phyloP scores from a whole-genome alignment of 1,139 yeast species.

The Yamadazyma mexicana region DNA sequence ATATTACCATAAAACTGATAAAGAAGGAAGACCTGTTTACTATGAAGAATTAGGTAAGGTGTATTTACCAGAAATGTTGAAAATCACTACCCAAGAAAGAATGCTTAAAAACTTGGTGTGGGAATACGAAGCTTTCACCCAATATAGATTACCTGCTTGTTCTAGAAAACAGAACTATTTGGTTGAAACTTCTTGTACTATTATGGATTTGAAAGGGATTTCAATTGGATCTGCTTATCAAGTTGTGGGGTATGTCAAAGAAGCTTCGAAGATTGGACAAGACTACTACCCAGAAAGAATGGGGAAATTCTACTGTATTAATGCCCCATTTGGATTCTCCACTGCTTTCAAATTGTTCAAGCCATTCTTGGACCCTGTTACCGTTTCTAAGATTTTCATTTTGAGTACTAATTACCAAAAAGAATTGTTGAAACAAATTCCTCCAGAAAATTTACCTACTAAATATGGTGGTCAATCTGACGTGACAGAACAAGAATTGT shows the following conservation, averaged over 20 bases:
- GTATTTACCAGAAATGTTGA: constrained; percentile 86
- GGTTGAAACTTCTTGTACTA: constrained; percentile 95
- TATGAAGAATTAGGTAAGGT: constrained; percentile 92
- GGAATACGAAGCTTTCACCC: constrained; percentile 93
- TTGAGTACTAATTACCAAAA: constrained; percentile 76
- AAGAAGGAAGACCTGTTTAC: constrained; percentile 95
- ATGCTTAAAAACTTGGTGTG: constrained; percentile 95
- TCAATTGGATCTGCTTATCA: constrained; percentile 80
- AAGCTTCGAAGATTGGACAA: constrained; percentile 93
- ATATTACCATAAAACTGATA: constrained; percentile 95
- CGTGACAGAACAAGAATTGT: constrained; percentile 74
- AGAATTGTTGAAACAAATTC: constrained; percentile 88
- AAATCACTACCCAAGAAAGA: constrained; percentile 91
- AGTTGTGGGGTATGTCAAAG: constrained; percentile 85
- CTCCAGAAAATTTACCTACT: constrained; percentile 85
- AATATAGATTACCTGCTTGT: constrained; percentile 88
- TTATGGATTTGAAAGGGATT: constrained; percentile 92
- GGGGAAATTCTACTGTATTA: constrained; percentile 95
- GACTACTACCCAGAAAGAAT: constrained; percentile 99
- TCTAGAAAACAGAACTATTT: constrained; percentile 77
- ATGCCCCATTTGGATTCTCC: constrained; percentile 96
- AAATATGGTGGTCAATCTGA: constrained; percentile 85
- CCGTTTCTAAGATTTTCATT: constrained; percentile 93
- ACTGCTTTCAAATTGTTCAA: constrained; percentile 89
- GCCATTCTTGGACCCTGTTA: constrained; percentile 95